Conservation (phyloP, 306 rosid species). For the Vigna reflexopilosa region DNA sequence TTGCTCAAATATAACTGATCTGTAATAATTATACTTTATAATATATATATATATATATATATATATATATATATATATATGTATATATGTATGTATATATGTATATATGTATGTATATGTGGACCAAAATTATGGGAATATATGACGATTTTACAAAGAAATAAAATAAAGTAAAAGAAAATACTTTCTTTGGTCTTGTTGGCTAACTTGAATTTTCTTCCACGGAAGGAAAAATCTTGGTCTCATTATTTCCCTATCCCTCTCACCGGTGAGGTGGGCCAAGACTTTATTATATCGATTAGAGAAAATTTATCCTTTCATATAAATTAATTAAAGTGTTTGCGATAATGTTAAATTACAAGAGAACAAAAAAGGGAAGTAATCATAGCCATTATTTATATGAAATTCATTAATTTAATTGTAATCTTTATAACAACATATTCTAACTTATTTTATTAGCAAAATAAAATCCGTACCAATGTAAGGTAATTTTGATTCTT, state of each 20-base stretch:
- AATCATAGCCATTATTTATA: neutral
- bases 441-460: neutral
- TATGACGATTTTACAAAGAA: neutral
- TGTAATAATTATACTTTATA: no score
- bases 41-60: no score
- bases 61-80: no score
- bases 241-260: neutral
- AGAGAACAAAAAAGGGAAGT: neutral
- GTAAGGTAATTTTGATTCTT: neutral
- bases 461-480: neutral
- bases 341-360: neutral
- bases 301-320: neutral
- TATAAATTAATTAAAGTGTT: no score
- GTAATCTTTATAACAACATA: neutral
- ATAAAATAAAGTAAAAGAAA: neutral
- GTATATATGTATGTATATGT: neutral
- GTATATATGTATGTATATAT: no score
- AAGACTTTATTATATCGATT: neutral
- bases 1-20: neutral
- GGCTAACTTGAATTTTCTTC: conserved; percentile 16
- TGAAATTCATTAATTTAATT: neutral
- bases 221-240: conserved; percentile 2
- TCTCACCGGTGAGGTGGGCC: neutral
- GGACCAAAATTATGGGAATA: neutral
- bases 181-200: neutral